Conservation (phyloP, 768 basidiomycete species). For the Lyophyllum shimeji region DNA sequence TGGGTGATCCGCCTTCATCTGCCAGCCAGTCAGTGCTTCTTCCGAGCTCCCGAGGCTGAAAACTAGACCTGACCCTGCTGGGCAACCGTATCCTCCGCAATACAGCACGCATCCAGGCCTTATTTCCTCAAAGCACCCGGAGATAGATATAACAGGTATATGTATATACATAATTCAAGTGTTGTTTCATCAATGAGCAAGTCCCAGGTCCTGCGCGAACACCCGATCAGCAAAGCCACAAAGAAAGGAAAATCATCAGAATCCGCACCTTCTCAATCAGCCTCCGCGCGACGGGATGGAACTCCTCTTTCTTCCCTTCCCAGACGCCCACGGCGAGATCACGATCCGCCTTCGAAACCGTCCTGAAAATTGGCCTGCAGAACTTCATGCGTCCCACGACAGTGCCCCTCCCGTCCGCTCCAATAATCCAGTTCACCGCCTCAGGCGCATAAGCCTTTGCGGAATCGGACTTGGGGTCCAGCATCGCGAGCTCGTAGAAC, state of each 20-base stretch:
- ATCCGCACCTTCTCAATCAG: conserved; percentile 69
- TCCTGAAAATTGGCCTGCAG: conserved; percentile 68
- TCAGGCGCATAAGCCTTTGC: conserved; percentile 50
- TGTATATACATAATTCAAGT: too few species aligned
- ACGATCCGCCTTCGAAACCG: conserved; percentile 50
- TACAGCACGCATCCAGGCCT: too few species aligned
- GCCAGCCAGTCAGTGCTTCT: too few species aligned
- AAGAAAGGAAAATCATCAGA: neutral
- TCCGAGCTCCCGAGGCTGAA: too few species aligned
- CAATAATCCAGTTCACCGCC: conserved; percentile 70
- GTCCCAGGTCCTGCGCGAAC: neutral
- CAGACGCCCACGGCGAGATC: conserved; percentile 54
- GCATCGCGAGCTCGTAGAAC: conserved; percentile 73
- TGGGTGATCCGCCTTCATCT: too few species aligned
- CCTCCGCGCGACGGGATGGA: conserved; percentile 77
- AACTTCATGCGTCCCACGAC: conserved; percentile 87
- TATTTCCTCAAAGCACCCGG: too few species aligned
- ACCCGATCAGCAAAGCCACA: neutral
- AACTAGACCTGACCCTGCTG: too few species aligned
- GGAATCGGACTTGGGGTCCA: conserved; percentile 43
- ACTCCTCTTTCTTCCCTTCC: conserved; percentile 43
- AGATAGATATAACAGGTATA: too few species aligned
- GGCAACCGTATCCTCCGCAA: too few species aligned
- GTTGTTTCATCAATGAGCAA: neutral
- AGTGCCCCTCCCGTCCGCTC: conserved; percentile 51